Percentiles rank a stretch among this genome's conserved stretches.
Conservation (phyloP, 2,329 filamentous ascomycete species). For the Sphaerulina populicola region DNA sequence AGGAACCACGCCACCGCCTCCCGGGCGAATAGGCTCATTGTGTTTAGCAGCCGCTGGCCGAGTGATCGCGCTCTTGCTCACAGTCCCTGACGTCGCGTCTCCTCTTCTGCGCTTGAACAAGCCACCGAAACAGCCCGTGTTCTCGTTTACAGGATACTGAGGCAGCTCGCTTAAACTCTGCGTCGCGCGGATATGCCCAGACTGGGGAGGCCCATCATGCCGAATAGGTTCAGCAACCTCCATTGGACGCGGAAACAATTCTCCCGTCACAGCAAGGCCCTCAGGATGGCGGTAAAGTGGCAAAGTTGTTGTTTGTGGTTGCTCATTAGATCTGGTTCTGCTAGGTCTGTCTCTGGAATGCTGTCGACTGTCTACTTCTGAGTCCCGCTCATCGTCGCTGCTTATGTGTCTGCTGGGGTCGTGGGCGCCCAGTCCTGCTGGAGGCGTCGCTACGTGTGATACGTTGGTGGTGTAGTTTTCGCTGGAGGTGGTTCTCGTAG, state of each 20-base stretch:
- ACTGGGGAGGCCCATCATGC: conserved; percentile 26
- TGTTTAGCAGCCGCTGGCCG: conserved; percentile 18
- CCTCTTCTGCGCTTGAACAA: conserved; percentile 31
- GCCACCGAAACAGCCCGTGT: conserved; percentile 28
- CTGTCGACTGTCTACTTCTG: conserved; percentile 5
- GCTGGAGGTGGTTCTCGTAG: conserved; percentile 11
- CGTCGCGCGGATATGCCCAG: conserved; percentile 29
- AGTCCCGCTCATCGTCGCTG: conserved; percentile 7
- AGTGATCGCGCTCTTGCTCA: conserved; percentile 14
- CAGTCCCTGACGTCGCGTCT: conserved; percentile 14
- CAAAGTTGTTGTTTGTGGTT: background rate
- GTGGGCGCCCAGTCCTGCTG: conserved; percentile 10
- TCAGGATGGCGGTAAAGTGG: conserved; percentile 4
- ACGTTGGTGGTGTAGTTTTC: conserved; percentile 2
- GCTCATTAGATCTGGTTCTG: background rate
- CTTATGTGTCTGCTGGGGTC: conserved; percentile 9
- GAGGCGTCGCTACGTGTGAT: conserved; percentile 2
- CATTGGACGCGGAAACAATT: conserved; percentile 28
- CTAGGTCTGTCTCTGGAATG: conserved; percentile 4
- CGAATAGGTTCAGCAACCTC: conserved; percentile 15
- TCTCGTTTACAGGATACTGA: conserved; percentile 18
- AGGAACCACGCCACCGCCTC: conserved; percentile 43
- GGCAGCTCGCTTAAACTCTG: conserved; percentile 24
- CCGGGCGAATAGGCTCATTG: conserved; percentile 26
- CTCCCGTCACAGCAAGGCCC: conserved; percentile 17